Percentiles rank a stretch among this genome's conserved stretches.
Evolutionary conservation across 192 early-diverging fungal genomes (phyloP).

Genomic region (Backusella westeae): DNA sequence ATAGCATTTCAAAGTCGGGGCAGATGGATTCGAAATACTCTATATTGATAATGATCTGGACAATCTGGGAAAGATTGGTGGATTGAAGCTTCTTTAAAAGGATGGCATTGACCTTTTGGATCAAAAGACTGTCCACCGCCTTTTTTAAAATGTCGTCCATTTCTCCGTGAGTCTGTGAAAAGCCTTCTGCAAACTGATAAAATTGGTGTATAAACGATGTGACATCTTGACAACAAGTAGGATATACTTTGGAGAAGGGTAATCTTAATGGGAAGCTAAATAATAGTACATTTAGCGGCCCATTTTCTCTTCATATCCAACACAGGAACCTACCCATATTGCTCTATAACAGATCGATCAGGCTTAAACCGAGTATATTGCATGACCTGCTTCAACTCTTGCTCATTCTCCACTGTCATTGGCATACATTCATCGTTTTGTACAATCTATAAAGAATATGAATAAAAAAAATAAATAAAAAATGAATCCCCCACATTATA

Average conservation of each 20-base stretch:
- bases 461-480: background rate
- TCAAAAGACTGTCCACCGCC: conserved; percentile 68
- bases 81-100: conserved; percentile 63
- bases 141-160: conserved; percentile 87
- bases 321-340: conserved; percentile 19
- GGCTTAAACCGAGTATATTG: conserved; percentile 61
- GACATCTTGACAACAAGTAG: conserved; percentile 67
- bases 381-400: conserved; percentile 63
- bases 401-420: conserved; percentile 62
- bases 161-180: conserved; percentile 75
- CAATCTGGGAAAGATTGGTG: conserved; percentile 70
- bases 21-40: conserved; percentile 71
- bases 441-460: conserved; percentile 52
- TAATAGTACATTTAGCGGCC: background rate
- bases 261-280: conserved; percentile 67
- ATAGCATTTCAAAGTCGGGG: conserved; percentile 69
- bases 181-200: conserved; percentile 84
- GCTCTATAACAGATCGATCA: conserved; percentile 33
- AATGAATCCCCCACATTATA: background rate
- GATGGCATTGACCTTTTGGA: conserved; percentile 66
- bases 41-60: conserved; percentile 82
- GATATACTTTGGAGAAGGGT: conserved; percentile 82
- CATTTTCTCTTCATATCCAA: background rate
- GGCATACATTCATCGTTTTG: conserved; percentile 83
- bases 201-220: conserved; percentile 72